These are phyloP conservation scores for Starmerella sp. DNA, from an alignment of 805 yeast genomes.

Conservation along the genomic window DNA sequence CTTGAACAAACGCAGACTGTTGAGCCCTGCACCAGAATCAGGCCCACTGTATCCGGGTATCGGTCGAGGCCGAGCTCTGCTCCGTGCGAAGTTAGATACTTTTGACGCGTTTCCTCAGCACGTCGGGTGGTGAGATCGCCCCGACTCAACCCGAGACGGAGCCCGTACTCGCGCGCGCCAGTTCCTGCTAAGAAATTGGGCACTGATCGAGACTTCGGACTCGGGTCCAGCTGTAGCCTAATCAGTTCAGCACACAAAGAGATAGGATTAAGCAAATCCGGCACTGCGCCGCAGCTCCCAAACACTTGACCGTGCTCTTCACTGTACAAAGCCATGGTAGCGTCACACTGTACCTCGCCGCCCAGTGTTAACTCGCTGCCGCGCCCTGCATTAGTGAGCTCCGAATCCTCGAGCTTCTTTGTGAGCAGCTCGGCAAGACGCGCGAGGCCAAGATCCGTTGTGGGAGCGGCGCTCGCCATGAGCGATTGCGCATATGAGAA, in stretches of 20 bases:
- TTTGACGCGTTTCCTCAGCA: neutral
- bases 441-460: neutral
- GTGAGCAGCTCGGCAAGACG: conserved; percentile 3
- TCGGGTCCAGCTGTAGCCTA: conserved; percentile 5
- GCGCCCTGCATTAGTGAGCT: conserved; percentile 32
- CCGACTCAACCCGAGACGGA: neutral
- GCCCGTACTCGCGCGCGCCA: conserved; percentile 28
- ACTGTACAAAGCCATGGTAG: conserved; percentile 25
- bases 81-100: neutral
- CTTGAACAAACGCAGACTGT: conserved; percentile 29
- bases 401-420: conserved; percentile 28
- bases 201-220: neutral
- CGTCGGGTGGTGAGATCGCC: neutral
- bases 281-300: conserved; percentile 29
- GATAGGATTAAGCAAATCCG: conserved; percentile 27
- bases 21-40: conserved; percentile 26
- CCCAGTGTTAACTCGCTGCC: conserved; percentile 31
- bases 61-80: neutral
- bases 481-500: neutral
- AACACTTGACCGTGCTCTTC: conserved; percentile 9
- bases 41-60: conserved; percentile 33
- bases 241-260: conserved; percentile 8
- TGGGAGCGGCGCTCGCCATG: neutral
- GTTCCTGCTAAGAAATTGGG: conserved; percentile 28
- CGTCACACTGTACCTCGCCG: conserved; percentile 34